Conservation (phyloP, 2,329 filamentous ascomycete species). For the Cytospora chrysosperma region DNA sequence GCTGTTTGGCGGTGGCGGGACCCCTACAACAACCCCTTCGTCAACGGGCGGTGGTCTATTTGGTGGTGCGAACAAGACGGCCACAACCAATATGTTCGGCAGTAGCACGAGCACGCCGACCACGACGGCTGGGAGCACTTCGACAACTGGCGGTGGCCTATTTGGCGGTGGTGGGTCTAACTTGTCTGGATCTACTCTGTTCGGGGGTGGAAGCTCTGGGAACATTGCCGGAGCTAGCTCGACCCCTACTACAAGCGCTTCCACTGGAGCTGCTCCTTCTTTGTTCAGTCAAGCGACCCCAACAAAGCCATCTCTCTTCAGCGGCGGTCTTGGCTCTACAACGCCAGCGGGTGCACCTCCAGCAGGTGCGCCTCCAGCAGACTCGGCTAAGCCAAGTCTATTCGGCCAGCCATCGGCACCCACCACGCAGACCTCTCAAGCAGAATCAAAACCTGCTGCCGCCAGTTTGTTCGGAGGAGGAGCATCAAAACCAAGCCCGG, state of each 20-base stretch:
- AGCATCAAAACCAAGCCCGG: slow-evolving; percentile 9
- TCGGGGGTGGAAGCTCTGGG: slow-evolving; percentile 26
- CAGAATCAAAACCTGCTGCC: neutral
- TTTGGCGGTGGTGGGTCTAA: slow-evolving; percentile 11
- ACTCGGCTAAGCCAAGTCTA: slow-evolving; percentile 28
- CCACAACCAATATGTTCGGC: slow-evolving; percentile 31
- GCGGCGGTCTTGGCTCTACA: slow-evolving; percentile 48
- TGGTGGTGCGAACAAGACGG: slow-evolving; percentile 26
- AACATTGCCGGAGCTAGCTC: slow-evolving; percentile 1
- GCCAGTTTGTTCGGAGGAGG: slow-evolving; percentile 22
- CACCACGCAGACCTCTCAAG: slow-evolving; percentile 14
- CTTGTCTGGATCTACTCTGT: slow-evolving; percentile 29
- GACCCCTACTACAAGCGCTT: slow-evolving; percentile 24
- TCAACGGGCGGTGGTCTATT: slow-evolving; percentile 31
- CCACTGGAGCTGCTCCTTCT: slow-evolving; percentile 25
- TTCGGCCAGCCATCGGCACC: slow-evolving; percentile 21
- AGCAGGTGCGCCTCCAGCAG: slow-evolving; percentile 52
- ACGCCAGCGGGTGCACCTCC: slow-evolving; percentile 58
- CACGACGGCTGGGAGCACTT: slow-evolving; percentile 18
- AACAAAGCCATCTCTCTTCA: slow-evolving; percentile 43
- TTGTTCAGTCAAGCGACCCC: slow-evolving; percentile 39
- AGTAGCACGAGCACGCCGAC: slow-evolving; percentile 25
- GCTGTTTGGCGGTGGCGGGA: slow-evolving; percentile 31
- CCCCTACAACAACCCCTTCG: slow-evolving; percentile 19
- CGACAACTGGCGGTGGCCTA: slow-evolving; percentile 11